These are phyloP conservation scores for Oryza meridionalis DNA, from an alignment of 176 grass and related monocot species.

Conservation along the genomic window DNA sequence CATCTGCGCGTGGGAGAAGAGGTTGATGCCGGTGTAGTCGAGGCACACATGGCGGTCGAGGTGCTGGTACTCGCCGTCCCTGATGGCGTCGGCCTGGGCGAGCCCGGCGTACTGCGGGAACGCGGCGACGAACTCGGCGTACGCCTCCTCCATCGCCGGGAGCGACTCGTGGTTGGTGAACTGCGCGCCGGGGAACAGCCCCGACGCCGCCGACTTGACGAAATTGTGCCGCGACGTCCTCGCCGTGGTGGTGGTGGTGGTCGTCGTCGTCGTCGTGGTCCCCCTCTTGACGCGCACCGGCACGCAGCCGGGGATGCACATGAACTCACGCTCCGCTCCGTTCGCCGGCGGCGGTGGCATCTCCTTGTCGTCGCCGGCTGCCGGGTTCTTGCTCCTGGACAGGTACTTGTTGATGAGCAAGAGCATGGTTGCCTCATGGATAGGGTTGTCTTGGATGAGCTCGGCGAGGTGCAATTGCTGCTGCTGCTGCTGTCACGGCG, in stretches of 20 bases:
- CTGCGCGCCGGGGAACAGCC: slow-evolving; percentile 50
- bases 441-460: background rate
- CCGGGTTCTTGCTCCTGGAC: slow-evolving; percentile 37
- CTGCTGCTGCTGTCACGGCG: slow-evolving; percentile 15
- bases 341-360: slow-evolving; percentile 43
- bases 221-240: slow-evolving; percentile 69
- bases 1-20: slow-evolving; percentile 95
- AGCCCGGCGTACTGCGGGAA: slow-evolving; percentile 71
- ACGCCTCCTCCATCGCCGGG: slow-evolving; percentile 52
- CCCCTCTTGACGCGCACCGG: slow-evolving; percentile 36
- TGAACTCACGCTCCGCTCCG: background rate
- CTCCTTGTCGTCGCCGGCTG: background rate
- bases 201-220: slow-evolving; percentile 54
- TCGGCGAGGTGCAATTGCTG: slow-evolving; percentile 10
- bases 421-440: slow-evolving; percentile 74
- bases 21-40: slow-evolving; percentile 85
- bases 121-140: slow-evolving; percentile 58
- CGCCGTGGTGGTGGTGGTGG: slow-evolving; percentile 48
- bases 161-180: slow-evolving; percentile 96
- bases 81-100: slow-evolving; percentile 59
- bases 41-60: slow-evolving; percentile 79
- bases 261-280: background rate
- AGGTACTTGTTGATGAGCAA: slow-evolving; percentile 69
- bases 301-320: slow-evolving; percentile 58
- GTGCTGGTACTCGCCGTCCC: slow-evolving; percentile 62